These are phyloP conservation scores for Metahyphopichia silvanorum DNA, from an alignment of 805 yeast genomes.

Conservation along the genomic window DNA sequence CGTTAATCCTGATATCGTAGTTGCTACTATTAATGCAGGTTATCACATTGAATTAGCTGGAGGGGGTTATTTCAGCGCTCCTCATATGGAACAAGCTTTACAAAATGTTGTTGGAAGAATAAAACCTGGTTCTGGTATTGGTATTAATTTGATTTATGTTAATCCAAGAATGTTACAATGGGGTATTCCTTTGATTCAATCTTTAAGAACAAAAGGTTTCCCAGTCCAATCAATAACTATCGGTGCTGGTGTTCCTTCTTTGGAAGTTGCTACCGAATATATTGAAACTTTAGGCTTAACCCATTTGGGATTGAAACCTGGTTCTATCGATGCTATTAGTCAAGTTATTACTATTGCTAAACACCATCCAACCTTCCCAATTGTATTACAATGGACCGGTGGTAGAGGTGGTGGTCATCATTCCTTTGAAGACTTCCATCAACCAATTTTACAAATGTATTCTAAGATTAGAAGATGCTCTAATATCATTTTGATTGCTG, in stretches of 20 bases:
- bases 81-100: constrained; percentile 69
- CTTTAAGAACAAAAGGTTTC: constrained; percentile 85
- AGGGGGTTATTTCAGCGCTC: constrained; percentile 91
- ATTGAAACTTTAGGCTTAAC: constrained; percentile 89
- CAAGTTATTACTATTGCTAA: constrained; percentile 88
- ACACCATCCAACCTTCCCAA: constrained; percentile 95
- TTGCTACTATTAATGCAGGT: constrained; percentile 93
- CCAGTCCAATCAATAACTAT: constrained; percentile 95
- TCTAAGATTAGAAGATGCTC: constrained; percentile 87
- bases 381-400: constrained; percentile 99
- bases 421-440: constrained; percentile 98
- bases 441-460: constrained; percentile 94
- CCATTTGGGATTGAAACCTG: constrained; percentile 96
- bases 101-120: constrained; percentile 63
- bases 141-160: constrained; percentile 90
- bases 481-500: constrained; percentile 89
- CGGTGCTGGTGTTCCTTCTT: constrained; percentile 99
- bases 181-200: constrained; percentile 95
- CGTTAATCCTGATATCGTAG: constrained; percentile 89
- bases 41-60: constrained; percentile 98
- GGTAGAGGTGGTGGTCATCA: constrained; percentile 99
- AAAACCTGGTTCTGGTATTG: constrained; percentile 85
- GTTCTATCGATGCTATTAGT: constrained; percentile 88
- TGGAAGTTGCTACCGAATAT: constrained; percentile 96
- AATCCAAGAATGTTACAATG: constrained; percentile 97